A percentile compares a stretch with the other conserved stretches of the same genome.
These are phyloP conservation scores for Sporothrix inflata DNA, from an alignment of 2,329 filamentous ascomycete species.

Conservation along the genomic window DNA sequence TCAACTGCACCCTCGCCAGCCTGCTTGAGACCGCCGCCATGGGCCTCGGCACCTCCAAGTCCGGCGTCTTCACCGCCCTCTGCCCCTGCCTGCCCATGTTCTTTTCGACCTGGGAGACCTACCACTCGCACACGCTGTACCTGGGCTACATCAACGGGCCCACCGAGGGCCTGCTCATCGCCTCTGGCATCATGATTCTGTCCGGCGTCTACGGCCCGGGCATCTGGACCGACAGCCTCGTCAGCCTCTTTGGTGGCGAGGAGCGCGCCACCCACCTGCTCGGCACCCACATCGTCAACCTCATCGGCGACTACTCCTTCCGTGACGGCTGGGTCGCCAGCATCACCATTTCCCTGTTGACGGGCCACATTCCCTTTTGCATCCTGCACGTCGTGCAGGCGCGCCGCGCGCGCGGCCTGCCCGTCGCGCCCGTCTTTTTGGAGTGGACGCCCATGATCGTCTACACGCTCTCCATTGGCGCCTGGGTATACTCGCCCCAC, in stretches of 20 bases:
- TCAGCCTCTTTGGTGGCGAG: conserved; percentile 65
- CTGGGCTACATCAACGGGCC: conserved; percentile 96
- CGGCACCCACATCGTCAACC: conserved; percentile 56
- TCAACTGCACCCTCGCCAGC: conserved; percentile 94
- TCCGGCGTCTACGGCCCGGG: conserved; percentile 87
- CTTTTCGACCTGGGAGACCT: conserved; percentile 99
- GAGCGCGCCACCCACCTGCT: conserved; percentile 30
- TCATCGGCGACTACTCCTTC: conserved; percentile 73
- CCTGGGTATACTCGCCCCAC: conserved; percentile 90
- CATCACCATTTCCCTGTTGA: conserved; percentile 66
- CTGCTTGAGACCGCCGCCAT: conserved; percentile 91
- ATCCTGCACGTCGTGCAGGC: conserved; percentile 82
- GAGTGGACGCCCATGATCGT: conserved; percentile 93
- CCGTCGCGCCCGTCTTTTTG: conserved; percentile 80
- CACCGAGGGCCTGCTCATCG: conserved; percentile 91
- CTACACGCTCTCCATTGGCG: conserved; percentile 72
- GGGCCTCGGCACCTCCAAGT: conserved; percentile 80
- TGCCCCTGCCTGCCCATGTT: conserved; percentile 96
- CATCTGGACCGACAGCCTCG: conserved; percentile 80
- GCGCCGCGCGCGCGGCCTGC: conserved; percentile 70
- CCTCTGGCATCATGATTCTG: conserved; percentile 80
- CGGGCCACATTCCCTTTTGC: conserved; percentile 84
- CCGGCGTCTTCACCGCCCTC: conserved; percentile 88
- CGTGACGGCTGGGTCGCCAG: conserved; percentile 85
- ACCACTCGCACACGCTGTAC: conserved; percentile 96